phyloP scores from a whole-genome alignment of 2,329 filamentous ascomycete species.

The Ilyonectria mors-panacis region DNA sequence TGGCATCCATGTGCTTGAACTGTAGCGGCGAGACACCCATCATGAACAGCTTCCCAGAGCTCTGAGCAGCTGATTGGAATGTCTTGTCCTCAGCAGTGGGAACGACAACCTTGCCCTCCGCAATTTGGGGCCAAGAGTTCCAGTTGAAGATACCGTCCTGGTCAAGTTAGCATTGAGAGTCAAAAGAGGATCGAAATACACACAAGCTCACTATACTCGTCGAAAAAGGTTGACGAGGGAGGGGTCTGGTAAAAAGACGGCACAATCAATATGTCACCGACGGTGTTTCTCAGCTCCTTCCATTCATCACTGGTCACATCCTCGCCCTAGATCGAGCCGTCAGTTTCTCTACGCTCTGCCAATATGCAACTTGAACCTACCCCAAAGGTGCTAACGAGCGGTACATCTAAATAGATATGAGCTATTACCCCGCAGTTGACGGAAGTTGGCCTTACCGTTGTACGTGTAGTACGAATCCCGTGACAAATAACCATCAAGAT shows the following conservation, averaged over 20 bases:
- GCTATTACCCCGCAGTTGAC: background rate
- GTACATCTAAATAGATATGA: background rate
- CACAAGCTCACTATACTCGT: conserved; percentile 22
- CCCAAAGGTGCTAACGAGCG: conserved; percentile 27
- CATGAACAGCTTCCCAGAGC: conserved; percentile 28
- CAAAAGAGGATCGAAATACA: background rate
- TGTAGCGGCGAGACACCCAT: conserved; percentile 29
- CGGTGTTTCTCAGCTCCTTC: conserved; percentile 13
- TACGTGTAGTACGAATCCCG: conserved; percentile 25
- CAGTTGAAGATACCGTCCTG: conserved; percentile 29
- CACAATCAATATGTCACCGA: conserved; percentile 25
- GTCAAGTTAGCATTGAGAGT: background rate
- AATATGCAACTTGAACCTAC: conserved; percentile 1
- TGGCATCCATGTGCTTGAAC: conserved; percentile 24
- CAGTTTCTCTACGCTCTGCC: background rate
- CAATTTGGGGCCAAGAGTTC: conserved; percentile 25
- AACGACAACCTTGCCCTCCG: conserved; percentile 18
- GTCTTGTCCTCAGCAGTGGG: conserved; percentile 19
- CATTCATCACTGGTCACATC: conserved; percentile 16
- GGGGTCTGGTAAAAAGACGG: conserved; percentile 21
- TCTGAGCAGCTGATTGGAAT: conserved; percentile 16
- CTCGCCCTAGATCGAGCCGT: conserved; percentile 13
- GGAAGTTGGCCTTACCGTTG: background rate
- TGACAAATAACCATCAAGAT: conserved; percentile 14
- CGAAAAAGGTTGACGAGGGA: conserved; percentile 20